phyloP scores from a whole-genome alignment of 495 filamentous ascomycete genomes.

The Penicillium arizonense region DNA sequence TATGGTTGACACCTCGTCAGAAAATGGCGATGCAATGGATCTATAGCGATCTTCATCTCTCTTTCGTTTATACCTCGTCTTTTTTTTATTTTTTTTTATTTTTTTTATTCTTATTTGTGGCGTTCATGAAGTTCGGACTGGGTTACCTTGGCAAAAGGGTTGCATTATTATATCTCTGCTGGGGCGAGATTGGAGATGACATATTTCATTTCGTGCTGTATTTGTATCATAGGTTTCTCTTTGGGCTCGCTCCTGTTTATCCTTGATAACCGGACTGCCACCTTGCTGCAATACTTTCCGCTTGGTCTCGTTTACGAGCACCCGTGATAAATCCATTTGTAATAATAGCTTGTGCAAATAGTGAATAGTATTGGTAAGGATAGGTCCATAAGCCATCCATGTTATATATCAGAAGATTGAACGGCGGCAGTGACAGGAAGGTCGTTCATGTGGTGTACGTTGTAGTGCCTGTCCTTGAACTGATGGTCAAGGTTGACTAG shows the following conservation, averaged over 20 bases:
- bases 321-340: no score
- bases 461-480: no score
- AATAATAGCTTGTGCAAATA: no score
- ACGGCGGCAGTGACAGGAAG: background rate
- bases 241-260: background rate
- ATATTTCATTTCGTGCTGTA: slow-evolving; percentile 3
- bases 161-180: slow-evolving; percentile 9
- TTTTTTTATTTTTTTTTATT: background rate
- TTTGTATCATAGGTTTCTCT: slow-evolving; percentile 9
- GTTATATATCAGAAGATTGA: no score
- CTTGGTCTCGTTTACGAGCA: background rate
- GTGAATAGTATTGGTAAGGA: no score
- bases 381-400: no score
- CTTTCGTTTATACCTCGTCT: slow-evolving; percentile 4
- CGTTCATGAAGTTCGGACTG: slow-evolving; percentile 12
- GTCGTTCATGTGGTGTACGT: background rate
- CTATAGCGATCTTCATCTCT: slow-evolving; percentile 23
- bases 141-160: background rate
- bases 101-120: slow-evolving; percentile 4
- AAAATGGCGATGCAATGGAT: slow-evolving; percentile 55
- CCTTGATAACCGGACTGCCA: background rate
- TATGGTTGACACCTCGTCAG: slow-evolving; percentile 45
- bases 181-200: background rate
- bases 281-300: background rate
- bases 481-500: no score